Base-by-base conservation (phyloP, 2,329 filamentous ascomycete species). In the Aspergillus phoenicis region DNA sequence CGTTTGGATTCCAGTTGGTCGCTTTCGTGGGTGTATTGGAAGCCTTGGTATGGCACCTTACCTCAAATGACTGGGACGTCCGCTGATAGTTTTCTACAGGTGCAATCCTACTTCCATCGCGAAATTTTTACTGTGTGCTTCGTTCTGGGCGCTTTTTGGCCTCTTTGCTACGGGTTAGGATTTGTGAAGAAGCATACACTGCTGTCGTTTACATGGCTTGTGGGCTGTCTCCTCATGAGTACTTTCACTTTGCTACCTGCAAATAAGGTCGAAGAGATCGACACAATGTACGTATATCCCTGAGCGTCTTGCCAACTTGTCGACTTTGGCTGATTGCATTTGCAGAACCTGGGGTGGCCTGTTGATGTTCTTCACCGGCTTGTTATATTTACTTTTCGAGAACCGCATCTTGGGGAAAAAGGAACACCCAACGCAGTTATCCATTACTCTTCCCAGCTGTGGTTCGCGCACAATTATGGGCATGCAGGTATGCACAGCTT, bases 41-140 rank as follows among this genome's bases (percentile, higher is more conserved):
- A 73, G 91, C 89, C 57, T 82, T 99, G 74, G 89, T 91, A 79
- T 76, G 83, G 79, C 22, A 6, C 52, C 1, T 3, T 24, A 11
- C 6, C 10, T 20, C 10, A 4, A 3, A 15, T 3, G 8, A 2
- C n/a, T 45, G 41, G 41, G 17, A 54, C 7, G 53, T 52, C 38
- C 10, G 17, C 38, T 61, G 13, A 51, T 26, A 8, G 5, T 24
- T 49, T 56, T n/a, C 22, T 52, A 7, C 59, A 95, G 91, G 93
- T 95, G 22, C 83, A 96, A 78, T 93, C 92, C 54, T 99, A 99
- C 74, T 96, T 96, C 59, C 85, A 94, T 68, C 89, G 95, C 43
- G 90, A 97, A 71, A 87, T 98, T 24, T 89, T 96, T 68, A 97
- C 94, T 0, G 80, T 86, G 0, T 86, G 94, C 59, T 99, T 93